phyloP scores from a whole-genome alignment of 2,329 filamentous ascomycete species.

The Aspergillus uvarum region DNA sequence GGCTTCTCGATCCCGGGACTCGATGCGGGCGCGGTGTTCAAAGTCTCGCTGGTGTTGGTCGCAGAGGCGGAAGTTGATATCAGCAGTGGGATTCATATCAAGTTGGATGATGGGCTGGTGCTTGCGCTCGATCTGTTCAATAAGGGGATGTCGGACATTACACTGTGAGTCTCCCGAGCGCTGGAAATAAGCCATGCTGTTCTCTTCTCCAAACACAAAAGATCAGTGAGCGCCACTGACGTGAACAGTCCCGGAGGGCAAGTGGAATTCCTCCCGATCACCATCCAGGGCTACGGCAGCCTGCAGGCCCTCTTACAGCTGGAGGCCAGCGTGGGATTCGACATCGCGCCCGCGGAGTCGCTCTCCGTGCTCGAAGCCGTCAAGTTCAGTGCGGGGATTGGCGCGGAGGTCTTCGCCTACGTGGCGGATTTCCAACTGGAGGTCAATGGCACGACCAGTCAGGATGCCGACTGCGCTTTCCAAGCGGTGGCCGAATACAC shows the following conservation, averaged over 20 bases:
- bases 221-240: background rate
- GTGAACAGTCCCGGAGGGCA: conserved; percentile 1
- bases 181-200: too few relatives aligned
- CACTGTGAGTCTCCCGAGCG: too few relatives aligned
- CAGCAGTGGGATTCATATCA: conserved; percentile 10
- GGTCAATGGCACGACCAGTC: background rate
- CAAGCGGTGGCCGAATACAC: conserved; percentile 10
- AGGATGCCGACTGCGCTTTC: conserved; percentile 1
- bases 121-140: conserved; percentile 8
- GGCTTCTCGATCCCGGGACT: conserved; percentile 4
- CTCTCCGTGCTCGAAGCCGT: background rate
- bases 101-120: conserved; percentile 5
- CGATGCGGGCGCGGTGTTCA: conserved; percentile 6
- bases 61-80: conserved; percentile 11
- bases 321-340: conserved; percentile 7
- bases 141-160: conserved; percentile 2
- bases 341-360: background rate
- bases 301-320: conserved; percentile 8
- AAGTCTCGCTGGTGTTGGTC: conserved; percentile 6
- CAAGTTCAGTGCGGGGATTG: conserved; percentile 2
- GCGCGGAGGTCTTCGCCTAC: conserved; percentile 5
- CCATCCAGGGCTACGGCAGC: conserved; percentile 4
- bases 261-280: conserved; percentile 9
- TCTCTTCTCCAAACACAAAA: too few relatives aligned
- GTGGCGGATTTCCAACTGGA: conserved; percentile 6